Evolutionary conservation across 345 rosid species (phyloP).

Genomic region (Populus alba): DNA sequence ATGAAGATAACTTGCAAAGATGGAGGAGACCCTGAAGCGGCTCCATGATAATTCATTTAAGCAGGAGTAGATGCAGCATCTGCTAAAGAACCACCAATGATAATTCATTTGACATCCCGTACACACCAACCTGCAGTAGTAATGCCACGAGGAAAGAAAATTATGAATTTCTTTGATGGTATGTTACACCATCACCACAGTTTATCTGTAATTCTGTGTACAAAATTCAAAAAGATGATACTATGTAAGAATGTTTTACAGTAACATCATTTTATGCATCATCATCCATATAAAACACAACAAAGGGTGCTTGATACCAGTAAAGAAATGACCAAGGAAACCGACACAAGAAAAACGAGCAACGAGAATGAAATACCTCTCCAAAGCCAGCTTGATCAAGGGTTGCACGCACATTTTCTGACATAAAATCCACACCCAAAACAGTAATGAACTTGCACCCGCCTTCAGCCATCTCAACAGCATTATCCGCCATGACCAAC

Average conservation of each 20-base stretch:
- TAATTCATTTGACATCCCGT: slow-evolving; percentile 92
- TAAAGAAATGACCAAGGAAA: not conserved
- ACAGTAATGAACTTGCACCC: slow-evolving; percentile 88
- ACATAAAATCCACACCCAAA: slow-evolving; percentile 98
- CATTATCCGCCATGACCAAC: slow-evolving; percentile 93
- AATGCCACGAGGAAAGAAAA: not conserved
- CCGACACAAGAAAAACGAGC: no score
- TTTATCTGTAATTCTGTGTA: not conserved
- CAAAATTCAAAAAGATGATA: not conserved
- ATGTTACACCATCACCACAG: no score
- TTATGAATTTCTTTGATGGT: no score
- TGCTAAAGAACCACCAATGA: slow-evolving; percentile 93
- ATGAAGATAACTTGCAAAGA: slow-evolving; percentile 88
- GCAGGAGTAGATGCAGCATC: slow-evolving; percentile 91
- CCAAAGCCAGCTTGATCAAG: slow-evolving; percentile 91
- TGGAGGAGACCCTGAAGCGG: slow-evolving; percentile 61
- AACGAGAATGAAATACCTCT: slow-evolving; percentile 41
- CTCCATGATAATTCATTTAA: slow-evolving; percentile 72
- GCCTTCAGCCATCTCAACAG: slow-evolving; percentile 87
- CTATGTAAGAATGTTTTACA: not conserved
- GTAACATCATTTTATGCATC: not conserved
- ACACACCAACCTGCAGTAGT: slow-evolving; percentile 71
- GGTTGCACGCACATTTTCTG: slow-evolving; percentile 92
- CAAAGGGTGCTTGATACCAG: not conserved
- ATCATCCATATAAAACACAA: not conserved